Evolutionary conservation across 164 flowering plant species (phyloP), one percentile per base, ranked within the genome.

Genomic region (Amborella trichopoda): DNA sequence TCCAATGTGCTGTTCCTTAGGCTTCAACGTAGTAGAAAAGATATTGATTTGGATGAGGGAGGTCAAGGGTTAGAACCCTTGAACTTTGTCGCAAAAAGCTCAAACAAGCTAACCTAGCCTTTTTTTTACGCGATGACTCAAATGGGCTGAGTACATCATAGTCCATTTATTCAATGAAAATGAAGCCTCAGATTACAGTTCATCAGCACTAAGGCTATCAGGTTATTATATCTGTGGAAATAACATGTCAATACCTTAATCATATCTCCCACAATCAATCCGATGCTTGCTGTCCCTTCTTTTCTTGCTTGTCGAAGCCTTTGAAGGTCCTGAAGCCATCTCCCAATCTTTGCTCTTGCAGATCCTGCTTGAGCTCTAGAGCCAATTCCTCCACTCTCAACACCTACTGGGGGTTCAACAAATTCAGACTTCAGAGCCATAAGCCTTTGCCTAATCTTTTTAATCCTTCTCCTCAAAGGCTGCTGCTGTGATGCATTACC

Each of bases 261-360:
- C 65, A 89, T 82, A 59, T 89, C 97, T 25, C 81, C 80, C 53
- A 76, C 68, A 57, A 82, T 85, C 40, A 85, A 55, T 47, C 95
- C 95, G 50, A 89, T 80, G 53, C 79, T 82, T 36, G 82, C 68
- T 43, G 95, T 88, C 32, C 97, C 97, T 69, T 82, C 95, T 71
- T 82, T 89, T 63, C 97, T 85, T 48, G 93, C 95, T 64, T 89
- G 97, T 21, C 97, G 72, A 59, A 78, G 86, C 59, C 64, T 76
- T 57, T 89, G 93, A 64, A 89, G 87, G 56, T 89, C 97, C 54
- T 82, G 95, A 67, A 89, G 73, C 95, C 97, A 89, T 73, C 83
- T 75, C 16, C 80, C 89, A 57, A 84, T 64, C 69, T 80, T 89
- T 20, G 64, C 88, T 62, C 93, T 82, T 13, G 95, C 93, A 64